Evolutionary conservation across 164 flowering plant species (phyloP).

Genomic region (Nymphaea thermarum): DNA sequence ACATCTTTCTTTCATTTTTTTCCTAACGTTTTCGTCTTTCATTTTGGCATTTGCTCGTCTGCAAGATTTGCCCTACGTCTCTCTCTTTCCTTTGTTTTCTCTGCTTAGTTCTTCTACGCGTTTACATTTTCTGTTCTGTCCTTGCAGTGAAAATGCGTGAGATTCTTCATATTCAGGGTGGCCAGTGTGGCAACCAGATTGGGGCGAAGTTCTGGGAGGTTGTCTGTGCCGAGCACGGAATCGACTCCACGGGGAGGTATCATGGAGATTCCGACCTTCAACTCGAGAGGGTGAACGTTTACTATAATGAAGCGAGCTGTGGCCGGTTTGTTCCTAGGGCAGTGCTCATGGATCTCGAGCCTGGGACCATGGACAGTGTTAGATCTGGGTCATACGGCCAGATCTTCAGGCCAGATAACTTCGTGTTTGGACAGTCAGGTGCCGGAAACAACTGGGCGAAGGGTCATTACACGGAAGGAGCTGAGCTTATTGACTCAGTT

Average conservation of each 20-base stretch:
- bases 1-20: too few relatives aligned
- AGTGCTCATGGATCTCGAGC: constrained; percentile 43
- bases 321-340: constrained; percentile 41
- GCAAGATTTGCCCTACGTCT: too few relatives aligned
- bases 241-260: constrained; percentile 31
- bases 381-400: constrained; percentile 38
- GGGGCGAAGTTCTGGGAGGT: constrained; percentile 48
- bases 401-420: constrained; percentile 38
- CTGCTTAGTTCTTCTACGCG: too few relatives aligned
- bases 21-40: too few relatives aligned
- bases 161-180: constrained; percentile 40
- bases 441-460: constrained; percentile 45
- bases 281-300: constrained; percentile 37
- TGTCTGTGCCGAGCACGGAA: constrained; percentile 39
- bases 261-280: constrained; percentile 30
- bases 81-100: too few relatives aligned
- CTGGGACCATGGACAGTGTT: constrained; percentile 41
- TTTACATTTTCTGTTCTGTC: too few relatives aligned
- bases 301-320: constrained; percentile 43
- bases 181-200: constrained; percentile 47
- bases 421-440: constrained; percentile 36
- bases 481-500: constrained; percentile 35
- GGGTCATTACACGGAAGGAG: constrained; percentile 39
- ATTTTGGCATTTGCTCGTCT: too few relatives aligned
- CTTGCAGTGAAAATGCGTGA: constrained; percentile 24